Base-by-base conservation (phyloP, 768 basidiomycete species). In the Arthromyces matolae region DNA sequence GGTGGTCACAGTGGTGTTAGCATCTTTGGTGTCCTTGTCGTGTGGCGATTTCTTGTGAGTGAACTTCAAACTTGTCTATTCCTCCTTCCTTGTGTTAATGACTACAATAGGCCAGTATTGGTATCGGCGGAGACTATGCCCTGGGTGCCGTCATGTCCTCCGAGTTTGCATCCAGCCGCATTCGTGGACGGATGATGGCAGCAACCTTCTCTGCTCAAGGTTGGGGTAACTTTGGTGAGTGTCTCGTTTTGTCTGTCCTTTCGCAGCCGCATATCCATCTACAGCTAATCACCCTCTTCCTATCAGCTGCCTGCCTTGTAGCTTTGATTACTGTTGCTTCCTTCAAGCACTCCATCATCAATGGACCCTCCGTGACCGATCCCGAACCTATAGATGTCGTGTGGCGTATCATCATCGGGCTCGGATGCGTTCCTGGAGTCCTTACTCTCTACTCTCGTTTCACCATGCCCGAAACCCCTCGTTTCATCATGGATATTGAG, bases 81-180 rank as follows among this genome's bases (percentile, higher is more conserved):
- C 22, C 8, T 22, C 22, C 8, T 10, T 13, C 24, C 33, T 40
- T 29, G 48, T 31, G 8, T 47, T 32, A 38, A 55, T 23, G 5
- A 18, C 20, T 12, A 20, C 19, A 0, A 5, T 37, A 79, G 82
- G 81, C 81, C 78, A 88, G 89, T 0, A 64, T 92, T 3, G 90
- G 91, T 9, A 87, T 93, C n/a, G 91, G 91, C 5, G 91, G 91
- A 12, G 91, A 94, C 58, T 93, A 93, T 61, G 92, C 92, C 4
- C 63, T 93, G 0, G 81, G 78, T 42, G 86, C 91, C 13, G 84
- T 91, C 58, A 93, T 93, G 58, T 83, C 90, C 3, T 91, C 87
- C 29, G 92, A 94, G 60, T 94, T 93, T 56, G 85, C 92, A 1
- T 75, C 87, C 0, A 86, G 83, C 13, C 77, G 77, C 35, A 80